Conservation (phyloP, 495 filamentous ascomycete species). For the Neurospora sp. region DNA sequence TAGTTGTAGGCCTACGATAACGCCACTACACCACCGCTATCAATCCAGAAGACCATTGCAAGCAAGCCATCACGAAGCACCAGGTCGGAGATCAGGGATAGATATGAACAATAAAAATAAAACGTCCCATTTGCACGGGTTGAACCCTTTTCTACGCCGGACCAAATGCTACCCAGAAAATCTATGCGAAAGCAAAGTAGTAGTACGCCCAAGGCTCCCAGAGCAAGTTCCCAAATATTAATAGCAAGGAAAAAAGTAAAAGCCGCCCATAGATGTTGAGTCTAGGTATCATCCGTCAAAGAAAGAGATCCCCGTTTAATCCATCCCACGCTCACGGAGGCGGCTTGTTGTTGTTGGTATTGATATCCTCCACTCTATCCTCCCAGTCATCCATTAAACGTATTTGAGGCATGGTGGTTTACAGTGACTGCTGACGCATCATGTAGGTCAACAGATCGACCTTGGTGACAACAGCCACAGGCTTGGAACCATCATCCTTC, state of each 20-base stretch:
- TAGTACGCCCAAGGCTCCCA: background rate
- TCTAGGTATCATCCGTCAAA: constrained; percentile 6
- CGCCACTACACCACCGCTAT: no score
- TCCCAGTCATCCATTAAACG: background rate
- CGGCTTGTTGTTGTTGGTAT: background rate
- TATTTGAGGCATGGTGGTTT: background rate
- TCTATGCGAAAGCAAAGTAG: constrained; percentile 4
- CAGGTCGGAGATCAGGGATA: background rate
- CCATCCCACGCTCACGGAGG: background rate
- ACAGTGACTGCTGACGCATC: constrained; percentile 52
- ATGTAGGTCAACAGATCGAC: constrained; percentile 92
- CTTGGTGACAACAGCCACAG: constrained; percentile 89
- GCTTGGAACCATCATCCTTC: constrained; percentile 46
- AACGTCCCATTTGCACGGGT: constrained; percentile 18
- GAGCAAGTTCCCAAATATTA: background rate
- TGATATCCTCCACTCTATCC: background rate
- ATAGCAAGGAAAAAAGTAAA: background rate
- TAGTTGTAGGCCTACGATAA: no score
- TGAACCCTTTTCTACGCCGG: constrained; percentile 10
- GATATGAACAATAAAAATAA: background rate
- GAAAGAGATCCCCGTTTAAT: background rate
- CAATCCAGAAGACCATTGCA: no score
- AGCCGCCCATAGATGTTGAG: constrained; percentile 14
- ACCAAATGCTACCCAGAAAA: background rate
- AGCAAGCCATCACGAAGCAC: background rate